Evolutionary conservation across 140 eudicot species (phyloP).

Genomic region (Eryngium alpinum): DNA sequence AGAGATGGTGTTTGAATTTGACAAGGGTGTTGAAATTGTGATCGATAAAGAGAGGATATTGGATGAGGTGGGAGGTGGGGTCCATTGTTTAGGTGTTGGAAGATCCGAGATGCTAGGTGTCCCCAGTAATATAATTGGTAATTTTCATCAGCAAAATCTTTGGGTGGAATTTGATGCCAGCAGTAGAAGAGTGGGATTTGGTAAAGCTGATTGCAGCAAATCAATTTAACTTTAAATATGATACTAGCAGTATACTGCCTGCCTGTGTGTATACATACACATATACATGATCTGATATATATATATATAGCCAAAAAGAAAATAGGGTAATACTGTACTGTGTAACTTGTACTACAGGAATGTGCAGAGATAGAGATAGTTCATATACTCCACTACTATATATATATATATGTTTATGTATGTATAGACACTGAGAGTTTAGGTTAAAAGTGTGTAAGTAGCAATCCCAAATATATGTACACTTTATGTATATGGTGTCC

Average conservation of each 20-base stretch:
- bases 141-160: constrained; percentile 74
- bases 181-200: constrained; percentile 66
- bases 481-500: no score
- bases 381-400: no score
- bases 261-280: not conserved
- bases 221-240: not conserved
- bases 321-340: not conserved
- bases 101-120: constrained; percentile 57
- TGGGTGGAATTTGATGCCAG: constrained; percentile 85
- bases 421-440: not conserved
- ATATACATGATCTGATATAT: not conserved
- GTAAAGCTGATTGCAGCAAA: constrained; percentile 70
- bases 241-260: not conserved
- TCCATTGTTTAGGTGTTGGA: constrained; percentile 72
- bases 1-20: constrained; percentile 59
- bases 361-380: constrained; percentile 1
- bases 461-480: not conserved
- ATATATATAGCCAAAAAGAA: not conserved
- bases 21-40: constrained; percentile 51
- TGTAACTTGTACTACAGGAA: not conserved
- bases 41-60: constrained; percentile 37
- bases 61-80: constrained; percentile 66
- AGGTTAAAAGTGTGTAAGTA: not conserved
- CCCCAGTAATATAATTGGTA: constrained; percentile 74
- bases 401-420: no score